Base-by-base conservation (phyloP, 352 stramenopile species). In the Pythium apleroticum region DNA sequence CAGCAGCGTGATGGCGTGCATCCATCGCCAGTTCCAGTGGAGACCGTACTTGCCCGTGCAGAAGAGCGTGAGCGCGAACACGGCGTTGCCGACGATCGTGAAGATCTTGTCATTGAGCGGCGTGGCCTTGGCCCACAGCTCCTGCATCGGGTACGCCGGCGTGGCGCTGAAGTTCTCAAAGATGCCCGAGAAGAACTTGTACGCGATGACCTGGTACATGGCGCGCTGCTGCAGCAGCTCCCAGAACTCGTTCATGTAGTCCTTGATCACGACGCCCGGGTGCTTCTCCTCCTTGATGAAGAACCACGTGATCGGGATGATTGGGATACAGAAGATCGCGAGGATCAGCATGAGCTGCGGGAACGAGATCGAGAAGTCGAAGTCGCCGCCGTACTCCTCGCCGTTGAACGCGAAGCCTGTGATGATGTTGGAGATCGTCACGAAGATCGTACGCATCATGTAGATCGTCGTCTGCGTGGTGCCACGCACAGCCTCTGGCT, bases 81-180 rank as follows among this genome's bases (percentile, higher is more conserved):
- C 41, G 19, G 41, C 41, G 41, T 48, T 48, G 19, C 41, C 41
- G 1, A 48, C 17, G 41, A 48, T 48, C 17, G 41, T 48, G n/a
- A 48, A 48, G 41, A 48, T 48, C 41, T 48, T 48, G 19, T 48
- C 41, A 19, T 48, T 48, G 9, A 48, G 41, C 19, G 41, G 41
- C 41, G 41, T 48, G 41, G 41, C 41, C 41, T 48, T 48, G 41
- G 41, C 41, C 41, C 41, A 48, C 41, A 48, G 41, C 41, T 48
- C 41, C n/a, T 48, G 41, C 41, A 48, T 48, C 19, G 41, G 41
- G 19, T 48, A 48, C 41, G 41, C 41, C 25, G 41, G 41, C 41
- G 41, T 48, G 19, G 41, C 41, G 19, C 41, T 48, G 41, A 45
- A 48, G 41, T 48, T 48, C 41, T 48, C 14, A 17, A 76, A 28